Base-by-base conservation (phyloP, 805 yeast species). In the Monosporozyma aquatica region DNA sequence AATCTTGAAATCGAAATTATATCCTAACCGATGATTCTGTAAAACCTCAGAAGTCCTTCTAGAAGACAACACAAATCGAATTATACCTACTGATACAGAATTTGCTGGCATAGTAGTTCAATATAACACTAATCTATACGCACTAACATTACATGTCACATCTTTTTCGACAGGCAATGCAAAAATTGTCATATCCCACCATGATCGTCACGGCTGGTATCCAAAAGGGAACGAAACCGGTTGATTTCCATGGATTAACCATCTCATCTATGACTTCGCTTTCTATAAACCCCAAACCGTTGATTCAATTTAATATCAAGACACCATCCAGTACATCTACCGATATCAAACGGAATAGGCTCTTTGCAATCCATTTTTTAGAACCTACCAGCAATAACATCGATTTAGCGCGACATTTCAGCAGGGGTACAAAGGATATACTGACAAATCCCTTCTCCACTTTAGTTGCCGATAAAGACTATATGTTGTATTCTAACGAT, bases 201-300 rank as follows among this genome's bases (percentile, higher is more conserved):
- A 73, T 78, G 75, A 69, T 80, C 15, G 57, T 80, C 23, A 80
- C 86, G 1, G 64, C 77, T 3, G 72, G 79, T 2, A 62, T 70
- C 14, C 50, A 41, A 26, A 55, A 37, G 37, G 53, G 37, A 62
- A 29, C 47, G 6, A 41, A 48, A 6, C 50, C 47, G 25, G 38
- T 44, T 1, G 40, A 32, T 22, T 57, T 56, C 32, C 52, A 64
- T 20, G 97, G 97, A 0, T 76, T 85, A 69, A 87, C 97, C 0
- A 67, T 90, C 1, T 83, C 95, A 2, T 86, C 95, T 1, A 85
- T 87, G 35, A 76, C 86, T 10, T 87, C 97, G 1, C 65, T 90
- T 11, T 79, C 95, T 0, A 74, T 87, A 23, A 68, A 72, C 38
- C 96, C 96, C 0, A 69, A 69, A 11, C 94, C 95, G 1, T 62